Base-by-base conservation (phyloP, 2,329 filamentous ascomycete genomes). In the Cercospora zeae-maydis region DNA sequence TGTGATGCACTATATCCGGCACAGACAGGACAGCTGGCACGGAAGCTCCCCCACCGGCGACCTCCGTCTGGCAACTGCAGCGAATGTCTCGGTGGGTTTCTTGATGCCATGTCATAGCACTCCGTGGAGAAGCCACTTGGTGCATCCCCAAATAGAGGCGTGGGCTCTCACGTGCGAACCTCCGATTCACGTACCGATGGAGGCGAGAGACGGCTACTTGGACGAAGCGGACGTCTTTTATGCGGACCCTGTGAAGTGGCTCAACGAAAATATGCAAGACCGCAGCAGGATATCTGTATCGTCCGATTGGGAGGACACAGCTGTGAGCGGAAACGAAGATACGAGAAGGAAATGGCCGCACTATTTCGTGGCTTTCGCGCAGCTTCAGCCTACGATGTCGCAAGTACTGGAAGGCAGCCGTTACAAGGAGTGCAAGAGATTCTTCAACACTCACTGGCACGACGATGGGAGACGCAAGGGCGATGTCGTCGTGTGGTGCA, bases 191-290 rank as follows among this genome's bases (percentile, higher is more conserved):
- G 82, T 92, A 0, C 80, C 83, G 27, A 81, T 84, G 0, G 75
- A 78, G 7, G 84, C 90, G 73, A 86, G 93, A 45, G 80, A 78
- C 1, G 73, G 73, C 1, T 99, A 99, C 76, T 79, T 89, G 14
- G 93, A 97, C 75, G 93, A 99, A 79, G 93, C 92, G 7, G 93
- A 96, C 74, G 83, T 88, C 49, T 99, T 99, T 79, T 98, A 96
- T 77, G 84, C 80, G 9, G 76, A 89, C 64, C 85, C 88, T 1
- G 62, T 42, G 3, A 58, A 54, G 1, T 82, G 79, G 80, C 63
- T 82, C n/a, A 59, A 71, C 0, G 64, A 66, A 4, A 75, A 81
- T 55, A 81, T 82, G 80, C 57, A 62, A 8, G 64, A 67, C 45
- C 34, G 51, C 13, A 39, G 19, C 10, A 57, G 9, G 5, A 62